Evolutionary conservation across 2,329 filamentous ascomycete genomes (phyloP).

Genomic region (Alternaria dauci): DNA sequence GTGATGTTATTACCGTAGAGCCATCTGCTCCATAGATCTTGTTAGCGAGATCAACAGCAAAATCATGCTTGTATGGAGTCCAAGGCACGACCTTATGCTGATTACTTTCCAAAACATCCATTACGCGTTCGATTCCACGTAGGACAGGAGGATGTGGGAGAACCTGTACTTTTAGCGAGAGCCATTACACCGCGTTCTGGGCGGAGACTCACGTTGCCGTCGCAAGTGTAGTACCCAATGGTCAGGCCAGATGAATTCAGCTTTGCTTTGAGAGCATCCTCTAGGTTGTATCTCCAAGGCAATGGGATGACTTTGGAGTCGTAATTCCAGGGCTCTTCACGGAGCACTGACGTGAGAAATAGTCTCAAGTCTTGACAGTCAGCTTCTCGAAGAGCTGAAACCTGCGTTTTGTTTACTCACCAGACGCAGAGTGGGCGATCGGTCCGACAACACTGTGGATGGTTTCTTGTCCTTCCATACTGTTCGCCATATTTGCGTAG

Average conservation of each 20-base stretch:
- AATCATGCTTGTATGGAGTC: slow-evolving; percentile 9
- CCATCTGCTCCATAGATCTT: slow-evolving; percentile 6
- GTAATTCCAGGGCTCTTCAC: slow-evolving; percentile 67
- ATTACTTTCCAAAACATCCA: neutral
- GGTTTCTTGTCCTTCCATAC: slow-evolving; percentile 67
- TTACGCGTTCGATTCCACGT: slow-evolving; percentile 10
- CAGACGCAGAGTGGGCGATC: slow-evolving; percentile 34
- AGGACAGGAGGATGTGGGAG: slow-evolving; percentile 13
- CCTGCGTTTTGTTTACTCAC: neutral
- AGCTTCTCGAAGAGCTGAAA: neutral
- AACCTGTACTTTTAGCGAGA: slow-evolving; percentile 3
- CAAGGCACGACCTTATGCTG: slow-evolving; percentile 12
- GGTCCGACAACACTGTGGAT: slow-evolving; percentile 68
- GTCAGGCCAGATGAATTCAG: slow-evolving; percentile 57
- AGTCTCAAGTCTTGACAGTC: slow-evolving; percentile 48
- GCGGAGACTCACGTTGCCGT: slow-evolving; percentile 12
- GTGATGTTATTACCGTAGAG: neutral
- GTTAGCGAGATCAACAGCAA: slow-evolving; percentile 11
- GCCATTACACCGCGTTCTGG: slow-evolving; percentile 28
- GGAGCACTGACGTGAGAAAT: slow-evolving; percentile 62
- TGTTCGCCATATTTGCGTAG: slow-evolving; percentile 57
- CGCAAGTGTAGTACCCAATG: slow-evolving; percentile 58
- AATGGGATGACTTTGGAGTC: slow-evolving; percentile 70
- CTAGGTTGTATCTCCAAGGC: slow-evolving; percentile 58
- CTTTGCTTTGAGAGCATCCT: slow-evolving; percentile 13